A percentile compares a stretch with the other conserved stretches of the same genome.
Evolutionary conservation across 2,329 filamentous ascomycete genomes (phyloP).

Genomic region (Coniochaeta hoffmannii): DNA sequence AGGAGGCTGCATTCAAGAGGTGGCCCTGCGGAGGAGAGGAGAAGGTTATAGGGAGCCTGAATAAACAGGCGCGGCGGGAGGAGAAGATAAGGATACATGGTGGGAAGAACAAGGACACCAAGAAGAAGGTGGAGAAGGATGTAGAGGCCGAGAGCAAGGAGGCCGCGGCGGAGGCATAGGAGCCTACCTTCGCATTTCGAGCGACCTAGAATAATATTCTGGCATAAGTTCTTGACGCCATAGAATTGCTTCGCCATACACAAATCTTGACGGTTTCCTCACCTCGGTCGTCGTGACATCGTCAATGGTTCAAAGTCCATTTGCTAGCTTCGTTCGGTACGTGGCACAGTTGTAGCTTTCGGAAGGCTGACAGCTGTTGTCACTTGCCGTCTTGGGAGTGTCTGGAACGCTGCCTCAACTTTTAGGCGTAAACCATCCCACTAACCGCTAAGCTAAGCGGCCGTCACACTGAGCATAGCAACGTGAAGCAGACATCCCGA

Average conservation of each 20-base stretch:
- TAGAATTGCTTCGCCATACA: too few species aligned
- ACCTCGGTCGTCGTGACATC: too few species aligned
- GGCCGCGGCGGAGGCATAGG: background rate
- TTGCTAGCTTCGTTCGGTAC: too few species aligned
- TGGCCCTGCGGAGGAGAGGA: conserved; percentile 54
- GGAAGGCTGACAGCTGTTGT: background rate
- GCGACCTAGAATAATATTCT: too few species aligned
- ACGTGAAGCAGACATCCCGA: background rate
- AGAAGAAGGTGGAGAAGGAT: background rate
- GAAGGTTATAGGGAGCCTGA: conserved; percentile 35
- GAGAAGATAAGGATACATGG: conserved; percentile 11
- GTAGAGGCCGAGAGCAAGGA: background rate
- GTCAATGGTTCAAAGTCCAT: too few species aligned
- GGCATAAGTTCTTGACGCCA: too few species aligned
- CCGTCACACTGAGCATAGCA: background rate
- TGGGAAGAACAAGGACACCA: background rate
- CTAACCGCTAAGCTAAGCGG: background rate
- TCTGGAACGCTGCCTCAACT: background rate
- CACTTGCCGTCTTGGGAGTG: background rate
- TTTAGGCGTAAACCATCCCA: conserved; percentile 1
- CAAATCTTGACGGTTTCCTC: too few species aligned
- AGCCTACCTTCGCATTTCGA: background rate
- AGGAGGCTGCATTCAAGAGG: conserved; percentile 55
- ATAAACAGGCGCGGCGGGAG: background rate
- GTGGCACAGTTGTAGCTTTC: background rate